Evolutionary conservation across 1,139 yeast species (phyloP).

Genomic region (Nadsonia starkeyi-henricii): DNA sequence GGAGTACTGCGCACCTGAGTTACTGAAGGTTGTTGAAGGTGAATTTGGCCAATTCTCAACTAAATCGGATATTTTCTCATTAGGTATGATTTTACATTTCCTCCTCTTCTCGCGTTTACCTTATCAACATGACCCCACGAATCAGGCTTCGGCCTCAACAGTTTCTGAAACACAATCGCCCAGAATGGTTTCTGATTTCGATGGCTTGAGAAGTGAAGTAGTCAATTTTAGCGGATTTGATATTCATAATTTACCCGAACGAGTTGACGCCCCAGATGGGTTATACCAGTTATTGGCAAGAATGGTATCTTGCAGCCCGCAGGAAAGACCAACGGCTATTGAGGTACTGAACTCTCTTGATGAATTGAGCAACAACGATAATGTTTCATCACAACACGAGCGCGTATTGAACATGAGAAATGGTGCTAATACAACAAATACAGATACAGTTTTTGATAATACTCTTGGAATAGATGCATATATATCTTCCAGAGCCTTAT

Average conservation of each 20-base stretch:
- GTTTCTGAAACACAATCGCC: slow-evolving; percentile 4
- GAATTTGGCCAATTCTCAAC: slow-evolving; percentile 42
- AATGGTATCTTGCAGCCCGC: slow-evolving; percentile 26
- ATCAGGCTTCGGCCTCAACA: background rate
- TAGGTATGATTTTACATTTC: slow-evolving; percentile 69
- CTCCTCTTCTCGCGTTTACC: slow-evolving; percentile 62
- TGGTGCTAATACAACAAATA: too few relatives aligned
- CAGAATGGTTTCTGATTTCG: slow-evolving; percentile 16
- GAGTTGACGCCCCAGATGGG: slow-evolving; percentile 27
- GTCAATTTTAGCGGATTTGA: slow-evolving; percentile 23
- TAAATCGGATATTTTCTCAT: slow-evolving; percentile 64
- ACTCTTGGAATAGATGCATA: background rate
- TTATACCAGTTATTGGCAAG: slow-evolving; percentile 28
- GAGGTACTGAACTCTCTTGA: slow-evolving; percentile 26
- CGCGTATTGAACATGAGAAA: too few relatives aligned
- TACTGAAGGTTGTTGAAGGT: slow-evolving; percentile 20
- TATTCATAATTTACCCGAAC: slow-evolving; percentile 9
- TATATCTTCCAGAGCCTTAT: background rate
- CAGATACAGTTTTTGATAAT: background rate
- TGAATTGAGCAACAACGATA: background rate
- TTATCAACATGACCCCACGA: slow-evolving; percentile 21
- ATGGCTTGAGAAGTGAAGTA: slow-evolving; percentile 30
- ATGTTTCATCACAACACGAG: background rate
- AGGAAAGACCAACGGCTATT: slow-evolving; percentile 31
- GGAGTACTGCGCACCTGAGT: slow-evolving; percentile 79